phyloP scores from a whole-genome alignment of 306 rosid genomes.

The Sophora flavescens region DNA sequence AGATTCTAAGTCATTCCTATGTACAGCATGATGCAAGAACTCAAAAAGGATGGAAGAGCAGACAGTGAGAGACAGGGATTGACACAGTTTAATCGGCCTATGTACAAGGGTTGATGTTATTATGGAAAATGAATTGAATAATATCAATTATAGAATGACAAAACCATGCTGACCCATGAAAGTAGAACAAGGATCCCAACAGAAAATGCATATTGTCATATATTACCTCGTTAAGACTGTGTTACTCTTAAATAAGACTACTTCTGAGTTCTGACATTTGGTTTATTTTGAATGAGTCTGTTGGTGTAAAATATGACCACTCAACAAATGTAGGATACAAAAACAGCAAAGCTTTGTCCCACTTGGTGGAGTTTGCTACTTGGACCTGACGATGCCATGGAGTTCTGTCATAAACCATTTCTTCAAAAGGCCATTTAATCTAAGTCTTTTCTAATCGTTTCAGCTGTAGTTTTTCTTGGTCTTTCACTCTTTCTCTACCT shows the following conservation, averaged over 20 bases:
- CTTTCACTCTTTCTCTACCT: too few relatives aligned
- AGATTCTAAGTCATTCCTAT: slow-evolving; percentile 24
- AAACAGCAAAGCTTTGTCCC: too few relatives aligned
- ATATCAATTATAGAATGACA: slow-evolving; percentile 2
- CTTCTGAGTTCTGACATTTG: not conserved
- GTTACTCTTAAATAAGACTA: not conserved
- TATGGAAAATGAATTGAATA: slow-evolving; percentile 35
- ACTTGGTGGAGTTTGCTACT: too few relatives aligned
- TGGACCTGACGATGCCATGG: too few relatives aligned
- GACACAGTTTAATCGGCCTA: slow-evolving; percentile 23
- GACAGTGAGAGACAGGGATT: slow-evolving; percentile 1
- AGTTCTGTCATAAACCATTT: too few relatives aligned
- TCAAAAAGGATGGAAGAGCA: not conserved
- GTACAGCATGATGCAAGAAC: slow-evolving; percentile 14
- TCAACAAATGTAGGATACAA: slow-evolving; percentile 4
- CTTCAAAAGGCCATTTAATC: too few relatives aligned
- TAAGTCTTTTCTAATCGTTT: too few relatives aligned
- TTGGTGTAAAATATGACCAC: slow-evolving; percentile 36
- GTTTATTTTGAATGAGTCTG: slow-evolving; percentile 29
- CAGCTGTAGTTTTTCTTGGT: too few relatives aligned
- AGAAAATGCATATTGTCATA: not conserved
- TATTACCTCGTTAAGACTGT: slow-evolving; percentile 8
- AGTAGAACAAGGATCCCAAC: not conserved
- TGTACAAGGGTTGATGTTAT: slow-evolving; percentile 20
- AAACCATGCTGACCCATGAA: slow-evolving; percentile 14